Percentiles rank a stretch among this genome's conserved stretches.
phyloP scores from a whole-genome alignment of 371 early-diverging fungal genomes.

The Haplosporangium sp. region DNA sequence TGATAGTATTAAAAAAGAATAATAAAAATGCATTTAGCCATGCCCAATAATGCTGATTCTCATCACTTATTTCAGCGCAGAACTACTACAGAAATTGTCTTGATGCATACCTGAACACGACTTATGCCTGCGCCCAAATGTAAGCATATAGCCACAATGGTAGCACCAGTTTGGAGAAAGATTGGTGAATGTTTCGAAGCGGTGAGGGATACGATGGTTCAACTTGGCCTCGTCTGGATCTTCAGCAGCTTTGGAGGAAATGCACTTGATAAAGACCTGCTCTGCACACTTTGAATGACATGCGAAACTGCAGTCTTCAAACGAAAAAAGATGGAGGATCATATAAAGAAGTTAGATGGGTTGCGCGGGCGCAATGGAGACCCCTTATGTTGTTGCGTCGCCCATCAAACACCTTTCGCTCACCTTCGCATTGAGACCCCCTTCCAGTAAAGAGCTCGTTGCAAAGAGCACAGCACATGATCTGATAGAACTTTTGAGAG shows the following conservation, averaged over 20 bases:
- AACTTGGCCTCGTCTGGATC: slow-evolving; percentile 69
- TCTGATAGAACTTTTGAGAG: slow-evolving; percentile 82
- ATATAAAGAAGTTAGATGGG: not conserved
- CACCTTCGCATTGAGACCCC: slow-evolving; percentile 85
- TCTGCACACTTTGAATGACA: slow-evolving; percentile 84
- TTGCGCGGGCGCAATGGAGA: too few species aligned
- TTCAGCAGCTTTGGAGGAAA: slow-evolving; percentile 58
- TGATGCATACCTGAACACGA: slow-evolving; percentile 63
- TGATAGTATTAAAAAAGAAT: not conserved
- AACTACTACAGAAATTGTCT: not conserved
- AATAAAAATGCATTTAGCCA: not conserved
- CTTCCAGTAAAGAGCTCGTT: slow-evolving; percentile 85
- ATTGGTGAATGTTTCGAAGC: slow-evolving; percentile 80
- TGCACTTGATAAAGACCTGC: slow-evolving; percentile 74
- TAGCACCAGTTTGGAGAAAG: slow-evolving; percentile 90
- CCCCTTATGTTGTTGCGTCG: too few species aligned
- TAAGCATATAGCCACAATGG: slow-evolving; percentile 93
- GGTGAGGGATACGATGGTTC: slow-evolving; percentile 91
- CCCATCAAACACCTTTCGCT: not conserved
- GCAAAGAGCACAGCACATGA: slow-evolving; percentile 94
- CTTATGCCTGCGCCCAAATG: slow-evolving; percentile 76
- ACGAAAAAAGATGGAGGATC: not conserved
- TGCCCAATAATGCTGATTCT: too few species aligned
- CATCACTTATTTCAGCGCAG: not conserved
- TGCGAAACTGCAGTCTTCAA: slow-evolving; percentile 81